Percentiles rank a stretch among this genome's conserved stretches.
Conservation (phyloP, 2,329 filamentous ascomycete species). For the Rosellinia necatrix region DNA sequence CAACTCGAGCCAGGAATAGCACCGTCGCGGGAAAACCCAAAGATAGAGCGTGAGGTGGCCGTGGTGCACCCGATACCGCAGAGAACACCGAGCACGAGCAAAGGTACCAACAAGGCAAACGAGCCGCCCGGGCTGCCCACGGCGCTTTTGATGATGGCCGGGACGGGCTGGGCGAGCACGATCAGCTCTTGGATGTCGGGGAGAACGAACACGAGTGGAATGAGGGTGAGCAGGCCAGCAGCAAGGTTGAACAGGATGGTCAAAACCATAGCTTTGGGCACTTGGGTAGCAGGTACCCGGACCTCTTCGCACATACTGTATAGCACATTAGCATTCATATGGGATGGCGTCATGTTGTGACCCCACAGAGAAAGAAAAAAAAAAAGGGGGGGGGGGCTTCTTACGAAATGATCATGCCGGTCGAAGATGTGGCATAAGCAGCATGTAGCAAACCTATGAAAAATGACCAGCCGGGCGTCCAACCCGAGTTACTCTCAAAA, state of each 20-base stretch:
- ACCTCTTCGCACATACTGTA: slow-evolving; percentile 75
- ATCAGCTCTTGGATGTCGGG: slow-evolving; percentile 63
- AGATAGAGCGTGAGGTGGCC: slow-evolving; percentile 68
- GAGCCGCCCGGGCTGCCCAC: slow-evolving; percentile 65
- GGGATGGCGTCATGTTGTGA: slow-evolving; percentile 2
- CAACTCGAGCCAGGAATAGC: slow-evolving; percentile 66
- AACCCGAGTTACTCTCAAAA: slow-evolving; percentile 71
- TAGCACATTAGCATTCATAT: slow-evolving; percentile 25
- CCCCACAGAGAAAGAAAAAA: slow-evolving; percentile 8
- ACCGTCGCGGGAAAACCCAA: slow-evolving; percentile 73
- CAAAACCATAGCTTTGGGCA: slow-evolving; percentile 73
- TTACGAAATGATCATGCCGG: slow-evolving; percentile 79
- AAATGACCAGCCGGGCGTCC: slow-evolving; percentile 74
- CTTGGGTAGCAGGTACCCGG: slow-evolving; percentile 66
- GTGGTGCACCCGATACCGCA: slow-evolving; percentile 74
- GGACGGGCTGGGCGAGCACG: slow-evolving; percentile 64
- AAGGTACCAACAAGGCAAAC: slow-evolving; percentile 65
- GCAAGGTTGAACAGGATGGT: slow-evolving; percentile 70
- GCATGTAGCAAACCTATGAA: slow-evolving; percentile 73
- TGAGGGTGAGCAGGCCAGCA: slow-evolving; percentile 69
- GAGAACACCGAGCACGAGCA: slow-evolving; percentile 68
- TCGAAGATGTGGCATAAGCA: slow-evolving; percentile 75
- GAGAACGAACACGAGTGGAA: slow-evolving; percentile 71
- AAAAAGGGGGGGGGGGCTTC: slow-evolving; percentile 38
- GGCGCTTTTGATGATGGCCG: slow-evolving; percentile 65